These are phyloP conservation scores for Dianthus caryophyllus DNA, from an alignment of 148 eudicot species.

Conservation along the genomic window DNA sequence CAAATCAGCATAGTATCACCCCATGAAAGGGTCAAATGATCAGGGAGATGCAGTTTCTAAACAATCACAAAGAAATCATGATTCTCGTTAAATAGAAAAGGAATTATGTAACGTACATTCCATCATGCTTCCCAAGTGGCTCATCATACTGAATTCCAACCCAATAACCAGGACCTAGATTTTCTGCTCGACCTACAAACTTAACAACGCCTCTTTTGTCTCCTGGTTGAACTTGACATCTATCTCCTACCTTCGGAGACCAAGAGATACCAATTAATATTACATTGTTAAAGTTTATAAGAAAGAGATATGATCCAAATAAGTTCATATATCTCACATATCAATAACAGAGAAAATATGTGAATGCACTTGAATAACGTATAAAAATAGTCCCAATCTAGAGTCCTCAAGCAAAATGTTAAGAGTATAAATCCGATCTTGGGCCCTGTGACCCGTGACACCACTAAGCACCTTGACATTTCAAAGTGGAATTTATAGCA, in stretches of 20 bases:
- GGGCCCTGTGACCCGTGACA: no score
- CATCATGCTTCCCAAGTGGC: conserved; percentile 94
- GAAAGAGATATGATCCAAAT: neutral
- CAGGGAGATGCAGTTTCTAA: neutral
- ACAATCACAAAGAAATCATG: neutral
- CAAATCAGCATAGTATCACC: neutral
- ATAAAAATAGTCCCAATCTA: neutral
- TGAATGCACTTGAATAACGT: neutral
- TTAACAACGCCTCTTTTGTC: conserved; percentile 87
- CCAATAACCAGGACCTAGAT: conserved; percentile 89
- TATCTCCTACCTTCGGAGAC: conserved; percentile 70
- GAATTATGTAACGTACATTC: conserved; percentile 53
- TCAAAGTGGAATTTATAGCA: no score
- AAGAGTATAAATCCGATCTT: no score
- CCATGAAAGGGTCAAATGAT: neutral
- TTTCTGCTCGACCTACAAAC: conserved; percentile 81
- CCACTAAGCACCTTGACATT: no score
- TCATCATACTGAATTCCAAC: conserved; percentile 93
- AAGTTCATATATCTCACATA: neutral
- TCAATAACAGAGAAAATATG: neutral
- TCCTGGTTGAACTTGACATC: conserved; percentile 95
- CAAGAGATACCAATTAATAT: neutral
- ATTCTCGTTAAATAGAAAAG: neutral
- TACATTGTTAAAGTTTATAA: neutral
- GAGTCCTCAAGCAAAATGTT: no score